phyloP scores from a whole-genome alignment of 23 red algal species.

The Agarophyton chilense region DNA sequence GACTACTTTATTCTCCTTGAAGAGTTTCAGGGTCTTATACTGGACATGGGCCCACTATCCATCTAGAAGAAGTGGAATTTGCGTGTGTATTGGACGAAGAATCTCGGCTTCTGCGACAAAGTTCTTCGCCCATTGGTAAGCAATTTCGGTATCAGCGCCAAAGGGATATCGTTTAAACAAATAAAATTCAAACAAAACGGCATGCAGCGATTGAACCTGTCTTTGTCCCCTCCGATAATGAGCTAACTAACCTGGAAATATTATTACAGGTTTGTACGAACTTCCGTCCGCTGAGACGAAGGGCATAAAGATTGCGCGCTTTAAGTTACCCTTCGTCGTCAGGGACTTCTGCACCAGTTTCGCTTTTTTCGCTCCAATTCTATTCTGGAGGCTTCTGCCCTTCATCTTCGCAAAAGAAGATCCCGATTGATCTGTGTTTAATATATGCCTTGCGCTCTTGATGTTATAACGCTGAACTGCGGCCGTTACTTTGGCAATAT shows the following conservation, averaged over 20 bases:
- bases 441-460: not conserved
- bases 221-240: constrained; percentile 4
- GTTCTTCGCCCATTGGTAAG: constrained; percentile 31
- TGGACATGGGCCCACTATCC: constrained; percentile 30
- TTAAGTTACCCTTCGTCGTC: not conserved
- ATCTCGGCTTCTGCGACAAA: constrained; percentile 31
- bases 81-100: not conserved
- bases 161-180: constrained; percentile 19
- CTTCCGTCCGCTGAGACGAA: constrained; percentile 7
- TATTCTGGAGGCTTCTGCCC: constrained; percentile 2
- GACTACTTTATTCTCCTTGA: constrained; percentile 21
- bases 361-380: not conserved
- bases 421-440: constrained; percentile 25
- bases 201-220: not conserved
- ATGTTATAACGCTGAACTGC: constrained; percentile 22
- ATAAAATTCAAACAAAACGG: not conserved
- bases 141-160: constrained; percentile 12
- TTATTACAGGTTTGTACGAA: constrained; percentile 21
- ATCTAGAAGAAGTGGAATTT: constrained; percentile 8
- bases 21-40: constrained; percentile 14
- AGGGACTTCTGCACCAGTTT: not conserved
- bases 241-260: constrained; percentile 32
- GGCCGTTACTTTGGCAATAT: constrained; percentile 6
- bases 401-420: too few species aligned
- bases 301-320: constrained; percentile 4